These are phyloP conservation scores for Postia placenta DNA, from an alignment of 768 basidiomycete genomes.

Conservation along the genomic window DNA sequence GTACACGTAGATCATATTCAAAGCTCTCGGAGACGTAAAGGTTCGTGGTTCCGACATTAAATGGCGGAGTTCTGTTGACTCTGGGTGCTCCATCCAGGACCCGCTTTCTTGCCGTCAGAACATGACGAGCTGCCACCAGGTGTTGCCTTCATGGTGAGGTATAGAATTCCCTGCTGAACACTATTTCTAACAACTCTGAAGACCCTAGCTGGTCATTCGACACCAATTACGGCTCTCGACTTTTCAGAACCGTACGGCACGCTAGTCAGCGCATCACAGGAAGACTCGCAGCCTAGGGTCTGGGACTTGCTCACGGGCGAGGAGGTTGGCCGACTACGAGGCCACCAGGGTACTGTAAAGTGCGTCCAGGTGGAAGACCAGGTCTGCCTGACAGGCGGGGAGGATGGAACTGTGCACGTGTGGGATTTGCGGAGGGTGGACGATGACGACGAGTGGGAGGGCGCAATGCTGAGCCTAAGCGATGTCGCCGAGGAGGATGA, in stretches of 20 bases:
- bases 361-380: constrained; percentile 90
- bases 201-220: constrained; percentile 78
- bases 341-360: constrained; percentile 79
- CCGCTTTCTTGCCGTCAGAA: constrained; percentile 94
- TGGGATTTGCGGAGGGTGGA: constrained; percentile 91
- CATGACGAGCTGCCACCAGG: constrained; percentile 93
- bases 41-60: too few species aligned
- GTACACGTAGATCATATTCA: constrained; percentile 36
- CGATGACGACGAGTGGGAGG: constrained; percentile 58
- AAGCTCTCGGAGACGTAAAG: constrained; percentile 68
- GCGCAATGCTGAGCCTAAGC: constrained; percentile 49
- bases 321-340: constrained; percentile 78
- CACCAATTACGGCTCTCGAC: constrained; percentile 84
- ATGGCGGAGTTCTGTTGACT: too few species aligned
- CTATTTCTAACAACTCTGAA: constrained; percentile 27
- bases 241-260: constrained; percentile 96
- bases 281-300: constrained; percentile 82
- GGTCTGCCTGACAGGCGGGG: constrained; percentile 85
- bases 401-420: constrained; percentile 76
- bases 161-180: neutral
- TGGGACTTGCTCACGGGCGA: constrained; percentile 93
- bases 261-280: constrained; percentile 81
- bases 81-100: constrained; percentile 66
- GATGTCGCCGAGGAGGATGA: constrained; percentile 65
- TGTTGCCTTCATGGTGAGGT: constrained; percentile 89